A percentile compares a stretch with the other conserved stretches of the same genome.
Conservation (phyloP, 495 filamentous ascomycete genomes). For the Trichoderma reesei region DNA sequence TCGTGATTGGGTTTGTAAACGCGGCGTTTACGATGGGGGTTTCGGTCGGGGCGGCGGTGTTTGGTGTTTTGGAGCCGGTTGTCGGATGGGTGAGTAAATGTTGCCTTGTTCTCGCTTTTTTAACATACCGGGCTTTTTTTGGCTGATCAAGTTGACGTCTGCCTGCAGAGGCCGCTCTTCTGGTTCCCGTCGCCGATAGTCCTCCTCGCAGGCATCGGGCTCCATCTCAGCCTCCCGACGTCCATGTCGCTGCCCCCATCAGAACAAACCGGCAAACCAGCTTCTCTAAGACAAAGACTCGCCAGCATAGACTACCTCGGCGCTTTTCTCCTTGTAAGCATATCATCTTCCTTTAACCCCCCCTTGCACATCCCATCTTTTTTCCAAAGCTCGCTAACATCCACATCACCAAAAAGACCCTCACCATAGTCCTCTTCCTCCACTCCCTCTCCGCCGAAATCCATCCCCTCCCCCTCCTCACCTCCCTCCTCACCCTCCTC, state of each 20-base stretch:
- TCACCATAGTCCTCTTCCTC: conserved; percentile 53
- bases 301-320: conserved; percentile 16
- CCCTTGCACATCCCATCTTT: background rate
- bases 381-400: background rate
- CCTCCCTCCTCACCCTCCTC: conserved; percentile 42
- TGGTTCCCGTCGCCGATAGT: conserved; percentile 53
- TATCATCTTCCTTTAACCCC: background rate
- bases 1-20: conserved; percentile 57
- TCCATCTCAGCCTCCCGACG: conserved; percentile 50
- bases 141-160: conserved; percentile 11
- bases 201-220: conserved; percentile 44
- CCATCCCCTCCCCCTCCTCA: conserved; percentile 43
- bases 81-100: conserved; percentile 55
- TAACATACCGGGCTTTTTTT: background rate
- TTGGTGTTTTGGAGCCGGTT: conserved; percentile 49
- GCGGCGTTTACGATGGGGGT: conserved; percentile 57
- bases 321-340: background rate
- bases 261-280: conserved; percentile 2
- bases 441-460: conserved; percentile 54
- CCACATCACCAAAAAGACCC: conserved; percentile 30
- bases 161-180: conserved; percentile 52
- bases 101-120: background rate
- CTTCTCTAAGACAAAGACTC: conserved; percentile 32
- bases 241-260: conserved; percentile 20
- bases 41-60: conserved; percentile 58